A percentile compares a stretch with the other conserved stretches of the same genome.
Conservation (phyloP, 805 yeast species). For the Candida bentonensis region DNA sequence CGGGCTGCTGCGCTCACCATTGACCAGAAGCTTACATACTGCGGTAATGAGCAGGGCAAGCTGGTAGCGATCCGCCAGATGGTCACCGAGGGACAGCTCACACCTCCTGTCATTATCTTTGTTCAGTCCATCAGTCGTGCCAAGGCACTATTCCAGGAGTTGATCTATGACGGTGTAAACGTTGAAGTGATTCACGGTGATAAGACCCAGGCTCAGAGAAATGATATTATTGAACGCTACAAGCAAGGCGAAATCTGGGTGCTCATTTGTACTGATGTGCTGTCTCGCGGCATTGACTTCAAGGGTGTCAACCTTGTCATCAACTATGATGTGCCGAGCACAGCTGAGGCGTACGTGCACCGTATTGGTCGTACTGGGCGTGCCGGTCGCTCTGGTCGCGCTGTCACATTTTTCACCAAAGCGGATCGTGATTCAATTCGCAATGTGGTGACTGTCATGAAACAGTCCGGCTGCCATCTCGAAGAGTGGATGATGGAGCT, state of each 20-base stretch:
- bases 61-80: slow-evolving; percentile 80
- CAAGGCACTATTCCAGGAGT: slow-evolving; percentile 85
- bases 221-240: slow-evolving; percentile 68
- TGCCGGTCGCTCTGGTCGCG: slow-evolving; percentile 76
- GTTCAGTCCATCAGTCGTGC: slow-evolving; percentile 88
- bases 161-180: slow-evolving; percentile 78
- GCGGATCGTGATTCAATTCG: slow-evolving; percentile 67
- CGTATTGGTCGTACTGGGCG: slow-evolving; percentile 98
- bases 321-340: slow-evolving; percentile 90
- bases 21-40: slow-evolving; percentile 68
- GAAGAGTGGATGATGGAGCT: slow-evolving; percentile 73
- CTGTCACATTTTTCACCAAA: slow-evolving; percentile 86
- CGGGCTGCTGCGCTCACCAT: slow-evolving; percentile 82
- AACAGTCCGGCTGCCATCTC: slow-evolving; percentile 61
- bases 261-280: slow-evolving; percentile 87
- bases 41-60: slow-evolving; percentile 96
- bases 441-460: slow-evolving; percentile 87
- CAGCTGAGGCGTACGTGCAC: slow-evolving; percentile 91
- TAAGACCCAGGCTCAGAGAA: slow-evolving; percentile 78
- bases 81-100: slow-evolving; percentile 58
- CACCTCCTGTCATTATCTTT: slow-evolving; percentile 87
- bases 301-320: slow-evolving; percentile 89
- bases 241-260: slow-evolving; percentile 92
- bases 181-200: slow-evolving; percentile 96
- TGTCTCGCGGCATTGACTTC: slow-evolving; percentile 94